A percentile compares a stretch with the other conserved stretches of the same genome.
These are phyloP conservation scores for Gynostemma pentaphyllum DNA, from an alignment of 306 rosid genomes.

Conservation along the genomic window DNA sequence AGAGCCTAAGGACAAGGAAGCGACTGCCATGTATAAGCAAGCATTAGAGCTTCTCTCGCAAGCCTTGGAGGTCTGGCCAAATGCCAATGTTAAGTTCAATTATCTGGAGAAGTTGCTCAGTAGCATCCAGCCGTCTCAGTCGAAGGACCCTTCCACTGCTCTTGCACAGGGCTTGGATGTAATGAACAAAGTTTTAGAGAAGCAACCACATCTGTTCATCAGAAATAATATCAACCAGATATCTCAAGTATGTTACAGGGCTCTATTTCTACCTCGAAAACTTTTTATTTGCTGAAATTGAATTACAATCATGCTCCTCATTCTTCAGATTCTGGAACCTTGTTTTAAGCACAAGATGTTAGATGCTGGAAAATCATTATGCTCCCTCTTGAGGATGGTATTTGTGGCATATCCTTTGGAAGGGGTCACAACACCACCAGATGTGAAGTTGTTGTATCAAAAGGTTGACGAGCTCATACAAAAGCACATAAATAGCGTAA, in stretches of 20 bases:
- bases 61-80: conserved; percentile 98
- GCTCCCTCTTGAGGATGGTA: conserved; percentile 91
- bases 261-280: not conserved
- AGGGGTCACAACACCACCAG: conserved; percentile 63
- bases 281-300: not conserved
- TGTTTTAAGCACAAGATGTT: conserved; percentile 88
- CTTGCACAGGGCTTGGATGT: conserved; percentile 99
- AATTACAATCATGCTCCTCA: conserved; percentile 8
- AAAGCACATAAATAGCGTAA: conserved; percentile 56
- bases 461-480: conserved; percentile 93
- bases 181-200: conserved; percentile 97
- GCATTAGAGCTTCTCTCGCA: conserved; percentile 93
- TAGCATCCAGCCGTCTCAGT: conserved; percentile 93
- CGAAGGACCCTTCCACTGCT: conserved; percentile 97
- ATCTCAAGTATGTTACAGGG: conserved; percentile 58
- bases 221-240: conserved; percentile 89
- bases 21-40: conserved; percentile 86
- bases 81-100: conserved; percentile 90
- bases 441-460: conserved; percentile 66
- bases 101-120: conserved; percentile 91
- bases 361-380: conserved; percentile 91
- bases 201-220: conserved; percentile 92
- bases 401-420: conserved; percentile 90
- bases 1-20: conserved; percentile 98
- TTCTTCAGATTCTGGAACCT: conserved; percentile 87